Evolutionary conservation across 768 basidiomycete species (phyloP), one percentile per base, ranked within the genome.

Genomic region (Leucocoprinus birnbaumii): DNA sequence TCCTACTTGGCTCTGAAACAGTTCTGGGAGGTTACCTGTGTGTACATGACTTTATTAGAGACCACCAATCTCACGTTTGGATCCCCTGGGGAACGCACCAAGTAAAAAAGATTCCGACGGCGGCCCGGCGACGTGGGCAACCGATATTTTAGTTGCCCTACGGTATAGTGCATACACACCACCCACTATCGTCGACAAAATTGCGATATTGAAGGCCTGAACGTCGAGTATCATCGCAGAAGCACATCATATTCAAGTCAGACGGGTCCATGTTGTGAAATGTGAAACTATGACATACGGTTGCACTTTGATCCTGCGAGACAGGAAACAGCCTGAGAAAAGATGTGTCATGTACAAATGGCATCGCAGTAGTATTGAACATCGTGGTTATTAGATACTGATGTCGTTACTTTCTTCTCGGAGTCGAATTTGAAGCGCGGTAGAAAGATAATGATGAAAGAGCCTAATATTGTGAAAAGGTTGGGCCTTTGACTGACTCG

Each of bases 1-100:
- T 10, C 74, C 80, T 16, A 73, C 80, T 62, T 81, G 74, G 55
- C 76, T 77, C 57, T 79, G 78, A 57, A 80, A 77, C 41, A 79
- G 65, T 58, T 82, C 76, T 21, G 70, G 71, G 19, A 82, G 65
- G 54, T 79, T 78, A 13, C 82, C 82, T 83, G 57, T 38, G 8
- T 22, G n/a, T n/a, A 13, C 46, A n/a, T n/a, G 35, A 48, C 18
- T 37, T 50, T 8, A 43, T 49, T 14, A 34, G 13, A 22, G 25
- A 22, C 10, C 34, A 44, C 7, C 34, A n/a, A 27, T 7, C 40
- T 41, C 35, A 25, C 19, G 19, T 3, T 40, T 21, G 10, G 6
- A 11, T 22, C 40, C 24, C 40, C 43, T 18, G 24, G 42, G 11
- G 25, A 19, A 43, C 67, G 44, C 58, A 78, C 81, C 81, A 24